Conservation (phyloP, 345 rosid genomes). For the Atalantia buxifolia region DNA sequence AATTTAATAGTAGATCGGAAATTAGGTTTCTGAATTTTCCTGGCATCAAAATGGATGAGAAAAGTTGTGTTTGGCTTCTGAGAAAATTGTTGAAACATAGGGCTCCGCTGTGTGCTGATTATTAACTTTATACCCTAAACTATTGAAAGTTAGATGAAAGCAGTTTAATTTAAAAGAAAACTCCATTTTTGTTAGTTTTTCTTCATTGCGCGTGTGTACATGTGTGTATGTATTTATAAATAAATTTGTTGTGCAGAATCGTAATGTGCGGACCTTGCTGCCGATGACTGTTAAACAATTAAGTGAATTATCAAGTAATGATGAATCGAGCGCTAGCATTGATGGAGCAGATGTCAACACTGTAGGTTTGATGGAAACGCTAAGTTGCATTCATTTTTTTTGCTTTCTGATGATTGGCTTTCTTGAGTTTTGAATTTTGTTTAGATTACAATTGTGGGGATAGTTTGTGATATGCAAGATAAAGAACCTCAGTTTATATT, state of each 20-base stretch:
- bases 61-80: conserved; percentile 5
- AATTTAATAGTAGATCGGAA: neutral
- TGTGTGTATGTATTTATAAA: neutral
- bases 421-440: conserved; percentile 8
- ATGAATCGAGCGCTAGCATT: conserved; percentile 44
- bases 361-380: conserved; percentile 28
- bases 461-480: conserved; percentile 56
- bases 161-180: neutral
- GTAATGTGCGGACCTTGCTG: conserved; percentile 51
- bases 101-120: neutral
- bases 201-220: neutral
- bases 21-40: neutral
- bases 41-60: neutral
- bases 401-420: neutral
- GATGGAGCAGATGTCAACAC: conserved; percentile 63
- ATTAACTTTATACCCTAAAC: neutral
- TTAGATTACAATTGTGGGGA: conserved; percentile 67
- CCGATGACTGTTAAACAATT: conserved; percentile 73
- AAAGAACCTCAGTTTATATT: conserved; percentile 64
- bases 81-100: neutral
- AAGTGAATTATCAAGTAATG: conserved; percentile 36
- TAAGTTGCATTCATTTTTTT: neutral
- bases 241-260: conserved; percentile 36
- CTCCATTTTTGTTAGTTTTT: neutral
- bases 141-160: neutral